These are phyloP conservation scores for Ophiostoma australiae DNA, from an alignment of 2,329 filamentous ascomycete genomes.

Conservation along the genomic window DNA sequence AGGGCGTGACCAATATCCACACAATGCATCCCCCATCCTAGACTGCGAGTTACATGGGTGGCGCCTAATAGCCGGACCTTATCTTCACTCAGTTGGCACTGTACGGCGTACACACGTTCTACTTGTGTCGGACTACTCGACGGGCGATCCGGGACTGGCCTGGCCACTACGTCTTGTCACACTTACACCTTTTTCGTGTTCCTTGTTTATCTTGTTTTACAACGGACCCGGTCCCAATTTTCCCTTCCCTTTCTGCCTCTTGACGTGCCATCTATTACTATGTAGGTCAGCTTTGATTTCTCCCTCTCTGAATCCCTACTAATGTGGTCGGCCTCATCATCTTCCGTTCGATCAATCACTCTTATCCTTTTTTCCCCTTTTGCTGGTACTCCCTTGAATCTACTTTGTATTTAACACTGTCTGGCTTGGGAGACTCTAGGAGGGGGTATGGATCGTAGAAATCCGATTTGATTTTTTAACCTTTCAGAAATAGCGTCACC, in stretches of 20 bases:
- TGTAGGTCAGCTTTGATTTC: neutral
- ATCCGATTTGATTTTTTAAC: neutral
- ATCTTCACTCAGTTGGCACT: neutral
- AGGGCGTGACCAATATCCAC: constrained; percentile 9
- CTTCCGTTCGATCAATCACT: neutral
- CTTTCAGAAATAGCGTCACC: neutral
- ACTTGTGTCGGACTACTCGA: constrained; percentile 9
- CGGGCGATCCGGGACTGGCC: constrained; percentile 14
- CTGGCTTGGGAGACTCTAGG: too few relatives aligned
- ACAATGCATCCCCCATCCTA: neutral
- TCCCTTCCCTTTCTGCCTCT: neutral
- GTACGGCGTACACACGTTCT: neutral
- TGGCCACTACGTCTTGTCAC: neutral
- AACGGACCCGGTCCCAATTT: constrained; percentile 15
- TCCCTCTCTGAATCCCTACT: neutral
- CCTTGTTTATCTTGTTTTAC: constrained; percentile 18
- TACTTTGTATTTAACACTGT: neutral
- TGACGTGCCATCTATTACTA: neutral
- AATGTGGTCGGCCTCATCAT: neutral
- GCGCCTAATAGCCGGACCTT: neutral
- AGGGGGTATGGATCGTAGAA: neutral
- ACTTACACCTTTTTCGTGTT: neutral
- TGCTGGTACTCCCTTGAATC: neutral
- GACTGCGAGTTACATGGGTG: neutral
- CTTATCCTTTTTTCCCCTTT: neutral